Evolutionary conservation across 345 rosid species (phyloP), one percentile per base, ranked within the genome.

Genomic region (Rhizophora apiculata): DNA sequence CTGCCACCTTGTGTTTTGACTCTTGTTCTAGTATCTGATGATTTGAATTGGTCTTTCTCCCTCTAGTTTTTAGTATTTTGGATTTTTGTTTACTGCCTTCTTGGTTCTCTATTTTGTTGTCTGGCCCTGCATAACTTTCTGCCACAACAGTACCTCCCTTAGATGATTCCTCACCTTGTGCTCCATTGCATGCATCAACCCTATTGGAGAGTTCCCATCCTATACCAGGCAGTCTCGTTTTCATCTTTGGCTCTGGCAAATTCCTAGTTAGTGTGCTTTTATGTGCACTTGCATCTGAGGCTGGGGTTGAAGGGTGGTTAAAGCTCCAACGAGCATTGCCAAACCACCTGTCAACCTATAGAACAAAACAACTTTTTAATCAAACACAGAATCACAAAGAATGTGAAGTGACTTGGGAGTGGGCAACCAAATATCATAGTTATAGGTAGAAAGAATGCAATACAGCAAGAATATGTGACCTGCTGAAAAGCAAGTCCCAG

Each of bases 261-360:
- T 64, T 75, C 66, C 67, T 83, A 62, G 62, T 71, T 46, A 78
- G 62, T 68, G 66, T 62, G 39, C 48, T 43, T 0, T 43, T 43
- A 3, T 43, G 4, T 19, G 15, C 49, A 43, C 16, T 43, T 13
- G 49, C 49, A 13, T 11, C 71, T 16, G 20, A 46, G 21, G 36
- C 70, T 62, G 71, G 69, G 43, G 49, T 79, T 0, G 84, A 51
- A 52, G 82, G 67, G 74, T 87, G 87, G 81, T 80, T 74, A 69
- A 68, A 79, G 72, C 82, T 81, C 96, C 96, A 87, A 18, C 99
- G 96, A 63, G 87, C 72, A 81, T 92, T 84, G 68, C 53, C 86
- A 56, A 95, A 92, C 99, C 99, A 95, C 72, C 84, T 89, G 68
- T 32, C 68, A 74, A 95, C 96, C 97, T 92, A 85, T 43, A 43